Percentiles rank a stretch among this genome's conserved stretches.
Conservation (phyloP, 192 early-diverging fungal species). For the Allomyces macrogynus region DNA sequence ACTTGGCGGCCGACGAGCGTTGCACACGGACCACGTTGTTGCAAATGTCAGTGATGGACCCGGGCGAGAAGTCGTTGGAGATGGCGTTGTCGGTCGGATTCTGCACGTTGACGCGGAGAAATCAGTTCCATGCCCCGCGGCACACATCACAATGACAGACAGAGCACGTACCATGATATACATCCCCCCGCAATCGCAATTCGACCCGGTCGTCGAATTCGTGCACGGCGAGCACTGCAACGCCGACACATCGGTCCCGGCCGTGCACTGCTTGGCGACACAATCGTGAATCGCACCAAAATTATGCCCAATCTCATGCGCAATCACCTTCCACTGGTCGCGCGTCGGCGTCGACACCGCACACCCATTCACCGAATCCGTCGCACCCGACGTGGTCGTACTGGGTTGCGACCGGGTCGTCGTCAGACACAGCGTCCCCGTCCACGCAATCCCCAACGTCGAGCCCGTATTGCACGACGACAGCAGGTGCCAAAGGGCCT, state of each 20-base stretch:
- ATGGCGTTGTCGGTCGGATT: slow-evolving; percentile 24
- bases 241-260: background rate
- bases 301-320: background rate
- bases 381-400: slow-evolving; percentile 16
- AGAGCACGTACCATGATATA: slow-evolving; percentile 9
- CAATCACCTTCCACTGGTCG: slow-evolving; percentile 47
- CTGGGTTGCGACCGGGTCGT: slow-evolving; percentile 22
- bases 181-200: slow-evolving; percentile 26
- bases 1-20: background rate
- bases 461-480: slow-evolving; percentile 56
- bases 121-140: background rate
- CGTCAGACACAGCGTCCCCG: slow-evolving; percentile 46
- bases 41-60: slow-evolving; percentile 16
- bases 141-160: too few relatives aligned
- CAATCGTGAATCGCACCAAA: background rate
- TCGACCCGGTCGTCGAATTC: slow-evolving; percentile 5
- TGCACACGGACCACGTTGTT: slow-evolving; percentile 3
- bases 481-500: slow-evolving; percentile 85
- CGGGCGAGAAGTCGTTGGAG: slow-evolving; percentile 18
- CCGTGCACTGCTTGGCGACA: background rate
- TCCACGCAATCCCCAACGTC: slow-evolving; percentile 76
- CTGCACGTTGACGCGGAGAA: background rate
- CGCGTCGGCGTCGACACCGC: slow-evolving; percentile 64
- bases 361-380: slow-evolving; percentile 49
- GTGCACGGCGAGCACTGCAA: slow-evolving; percentile 23